Conservation (phyloP, 352 stramenopile genomes). For the Phytopythium vexans region DNA sequence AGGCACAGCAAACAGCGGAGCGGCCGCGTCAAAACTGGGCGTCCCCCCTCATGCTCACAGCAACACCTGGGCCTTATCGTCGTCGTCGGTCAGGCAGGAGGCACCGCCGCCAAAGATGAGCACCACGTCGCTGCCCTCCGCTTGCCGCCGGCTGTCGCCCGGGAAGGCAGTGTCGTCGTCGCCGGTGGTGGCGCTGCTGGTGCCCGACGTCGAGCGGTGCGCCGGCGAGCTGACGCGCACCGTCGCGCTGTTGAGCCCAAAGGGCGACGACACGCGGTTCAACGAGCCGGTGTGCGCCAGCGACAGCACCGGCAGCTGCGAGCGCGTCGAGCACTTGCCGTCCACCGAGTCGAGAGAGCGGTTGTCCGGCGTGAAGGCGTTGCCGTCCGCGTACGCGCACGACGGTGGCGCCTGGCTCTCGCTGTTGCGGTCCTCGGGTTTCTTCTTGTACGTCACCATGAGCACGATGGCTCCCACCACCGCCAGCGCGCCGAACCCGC, state of each 20-base stretch:
- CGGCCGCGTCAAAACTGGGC: background rate
- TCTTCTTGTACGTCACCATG: constrained; percentile 45
- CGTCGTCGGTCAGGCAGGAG: constrained; percentile 1
- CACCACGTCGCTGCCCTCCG: constrained; percentile 19
- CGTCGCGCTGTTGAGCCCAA: constrained; percentile 13
- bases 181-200: constrained; percentile 13
- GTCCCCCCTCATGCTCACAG: constrained; percentile 13
- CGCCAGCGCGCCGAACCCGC: constrained; percentile 27
- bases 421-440: constrained; percentile 2
- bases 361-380: constrained; percentile 24
- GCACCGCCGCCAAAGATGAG: constrained; percentile 22
- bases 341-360: constrained; percentile 10
- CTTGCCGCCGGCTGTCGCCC: constrained; percentile 8
- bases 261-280: constrained; percentile 17
- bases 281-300: constrained; percentile 15
- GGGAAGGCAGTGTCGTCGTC: constrained; percentile 29
- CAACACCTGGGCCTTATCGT: constrained; percentile 15
- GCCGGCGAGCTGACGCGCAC: constrained; percentile 28
- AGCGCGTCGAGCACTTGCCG: background rate
- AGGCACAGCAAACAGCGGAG: background rate
- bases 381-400: constrained; percentile 24
- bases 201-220: background rate
- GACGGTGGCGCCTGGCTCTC: constrained; percentile 11
- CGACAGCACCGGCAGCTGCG: background rate
- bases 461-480: constrained; percentile 34